Evolutionary conservation across 768 basidiomycete species (phyloP).

Genomic region (Scleroderma bovista): DNA sequence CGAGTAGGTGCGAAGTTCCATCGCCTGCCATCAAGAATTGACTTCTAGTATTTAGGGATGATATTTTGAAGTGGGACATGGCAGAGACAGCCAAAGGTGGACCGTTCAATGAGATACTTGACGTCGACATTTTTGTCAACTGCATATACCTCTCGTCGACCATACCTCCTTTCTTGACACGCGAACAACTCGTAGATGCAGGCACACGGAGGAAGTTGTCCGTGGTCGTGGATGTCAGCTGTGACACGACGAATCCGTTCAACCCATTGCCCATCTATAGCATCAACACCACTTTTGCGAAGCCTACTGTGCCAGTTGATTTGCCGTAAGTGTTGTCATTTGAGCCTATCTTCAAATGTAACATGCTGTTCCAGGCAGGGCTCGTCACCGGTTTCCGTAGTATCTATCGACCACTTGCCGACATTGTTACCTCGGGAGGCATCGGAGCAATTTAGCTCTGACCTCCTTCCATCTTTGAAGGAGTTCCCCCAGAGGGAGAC

Average conservation of each 20-base stretch:
- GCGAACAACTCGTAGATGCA: constrained; percentile 64
- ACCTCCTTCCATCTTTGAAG: constrained; percentile 80
- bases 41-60: constrained; percentile 46
- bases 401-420: constrained; percentile 96
- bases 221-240: constrained; percentile 95
- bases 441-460: constrained; percentile 90
- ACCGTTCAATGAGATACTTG: constrained; percentile 91
- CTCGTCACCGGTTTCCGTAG: constrained; percentile 70
- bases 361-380: constrained; percentile 36
- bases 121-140: constrained; percentile 97
- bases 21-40: too few species aligned
- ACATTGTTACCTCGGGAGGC: constrained; percentile 93
- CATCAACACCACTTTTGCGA: constrained; percentile 89
- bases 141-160: constrained; percentile 93
- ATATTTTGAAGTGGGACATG: constrained; percentile 98
- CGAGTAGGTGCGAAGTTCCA: constrained; percentile 62
- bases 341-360: too few species aligned
- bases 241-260: constrained; percentile 98
- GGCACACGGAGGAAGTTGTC: constrained; percentile 63
- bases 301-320: constrained; percentile 85
- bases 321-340: constrained; percentile 53
- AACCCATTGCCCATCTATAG: constrained; percentile 96
- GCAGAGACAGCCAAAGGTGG: constrained; percentile 96
- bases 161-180: constrained; percentile 80
- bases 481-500: constrained; percentile 61